These are phyloP conservation scores for Alternaria sp. DNA, from an alignment of 2,329 filamentous ascomycete genomes.

Conservation along the genomic window DNA sequence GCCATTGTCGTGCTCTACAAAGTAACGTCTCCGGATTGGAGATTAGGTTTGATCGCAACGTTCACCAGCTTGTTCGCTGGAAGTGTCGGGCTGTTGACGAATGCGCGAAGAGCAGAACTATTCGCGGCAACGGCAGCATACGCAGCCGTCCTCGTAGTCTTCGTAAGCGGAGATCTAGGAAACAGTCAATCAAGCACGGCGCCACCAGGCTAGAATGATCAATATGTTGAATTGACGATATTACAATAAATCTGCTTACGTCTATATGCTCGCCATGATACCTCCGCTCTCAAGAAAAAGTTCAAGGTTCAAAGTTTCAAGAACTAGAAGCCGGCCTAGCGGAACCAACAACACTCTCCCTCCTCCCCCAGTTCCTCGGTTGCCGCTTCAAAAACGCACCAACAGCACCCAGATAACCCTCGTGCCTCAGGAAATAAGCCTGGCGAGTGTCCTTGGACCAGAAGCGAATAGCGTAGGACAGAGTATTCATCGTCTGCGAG, in stretches of 20 bases:
- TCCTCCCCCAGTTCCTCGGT: slow-evolving; percentile 87
- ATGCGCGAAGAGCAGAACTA: slow-evolving; percentile 25
- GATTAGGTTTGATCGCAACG: slow-evolving; percentile 13
- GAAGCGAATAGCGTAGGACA: slow-evolving; percentile 96
- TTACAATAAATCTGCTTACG: background rate
- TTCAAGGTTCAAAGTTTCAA: background rate
- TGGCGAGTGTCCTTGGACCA: slow-evolving; percentile 95
- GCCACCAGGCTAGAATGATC: background rate
- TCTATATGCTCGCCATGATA: background rate
- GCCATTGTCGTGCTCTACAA: slow-evolving; percentile 24
- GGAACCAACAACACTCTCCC: slow-evolving; percentile 68
- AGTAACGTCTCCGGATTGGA: slow-evolving; percentile 11
- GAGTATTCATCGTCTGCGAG: slow-evolving; percentile 95
- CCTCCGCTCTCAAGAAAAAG: background rate
- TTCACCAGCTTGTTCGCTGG: slow-evolving; percentile 28
- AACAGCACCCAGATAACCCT: slow-evolving; percentile 93
- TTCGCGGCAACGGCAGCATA: slow-evolving; percentile 26
- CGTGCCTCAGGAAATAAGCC: slow-evolving; percentile 93
- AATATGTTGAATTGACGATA: background rate
- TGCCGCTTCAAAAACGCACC: slow-evolving; percentile 93
- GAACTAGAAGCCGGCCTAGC: background rate
- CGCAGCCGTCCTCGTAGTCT: slow-evolving; percentile 29
- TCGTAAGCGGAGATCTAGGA: slow-evolving; percentile 24
- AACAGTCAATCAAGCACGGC: slow-evolving; percentile 7
- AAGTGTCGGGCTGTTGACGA: slow-evolving; percentile 24